phyloP scores from a whole-genome alignment of 352 stramenopile species.

The Phytopythium mirpurense region DNA sequence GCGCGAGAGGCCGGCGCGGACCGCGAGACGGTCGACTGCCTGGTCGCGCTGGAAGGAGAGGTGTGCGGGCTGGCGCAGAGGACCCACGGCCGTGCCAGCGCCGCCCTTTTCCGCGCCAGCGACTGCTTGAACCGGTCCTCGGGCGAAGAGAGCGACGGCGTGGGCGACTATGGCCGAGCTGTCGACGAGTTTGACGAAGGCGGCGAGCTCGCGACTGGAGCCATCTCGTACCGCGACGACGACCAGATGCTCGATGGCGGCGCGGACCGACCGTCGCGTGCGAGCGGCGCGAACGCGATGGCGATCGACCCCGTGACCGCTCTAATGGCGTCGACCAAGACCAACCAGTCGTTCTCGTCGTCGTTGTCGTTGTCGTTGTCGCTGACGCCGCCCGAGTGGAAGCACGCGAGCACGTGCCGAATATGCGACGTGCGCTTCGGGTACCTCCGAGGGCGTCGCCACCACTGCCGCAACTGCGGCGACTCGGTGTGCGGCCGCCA shows the following conservation, averaged over 20 bases:
- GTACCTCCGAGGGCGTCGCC: conserved; percentile 58
- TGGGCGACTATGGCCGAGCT: neutral
- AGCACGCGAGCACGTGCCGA: conserved; percentile 48
- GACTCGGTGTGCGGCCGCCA: conserved; percentile 73
- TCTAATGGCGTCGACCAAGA: conserved; percentile 12
- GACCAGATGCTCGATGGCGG: neutral
- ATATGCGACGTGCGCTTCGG: conserved; percentile 71
- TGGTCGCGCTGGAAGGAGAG: conserved; percentile 36
- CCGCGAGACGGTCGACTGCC: conserved; percentile 18
- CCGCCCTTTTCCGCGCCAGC: neutral
- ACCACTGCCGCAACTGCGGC: conserved; percentile 83
- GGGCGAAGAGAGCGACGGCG: neutral
- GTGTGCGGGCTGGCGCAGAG: conserved; percentile 9
- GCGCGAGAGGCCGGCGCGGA: conserved; percentile 34
- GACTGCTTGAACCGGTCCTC: neutral
- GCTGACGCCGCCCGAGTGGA: conserved; percentile 38
- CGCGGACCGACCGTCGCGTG: too few relatives aligned
- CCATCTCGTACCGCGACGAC: neutral
- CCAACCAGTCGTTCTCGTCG: conserved; percentile 13
- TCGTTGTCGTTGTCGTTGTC: conserved; percentile 18
- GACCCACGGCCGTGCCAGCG: neutral
- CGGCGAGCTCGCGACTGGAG: neutral
- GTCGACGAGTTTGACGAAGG: neutral
- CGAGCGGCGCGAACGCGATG: neutral
- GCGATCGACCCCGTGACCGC: neutral